Evolutionary conservation across 805 yeast genomes (phyloP).

Genomic region (Kodamaea jinghongensis): DNA sequence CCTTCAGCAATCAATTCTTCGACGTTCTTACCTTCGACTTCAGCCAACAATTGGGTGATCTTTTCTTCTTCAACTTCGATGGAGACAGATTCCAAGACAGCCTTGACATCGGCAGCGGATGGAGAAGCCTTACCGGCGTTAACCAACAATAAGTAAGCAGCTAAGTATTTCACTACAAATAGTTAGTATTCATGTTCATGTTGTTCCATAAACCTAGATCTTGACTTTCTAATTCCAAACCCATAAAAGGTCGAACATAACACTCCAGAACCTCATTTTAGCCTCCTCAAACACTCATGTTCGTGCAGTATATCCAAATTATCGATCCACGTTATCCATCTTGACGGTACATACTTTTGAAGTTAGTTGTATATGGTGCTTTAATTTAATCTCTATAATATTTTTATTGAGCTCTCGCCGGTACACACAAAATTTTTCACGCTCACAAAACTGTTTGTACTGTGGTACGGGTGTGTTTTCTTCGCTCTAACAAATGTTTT

Average conservation of each 20-base stretch:
- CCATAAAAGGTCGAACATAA: too few species aligned
- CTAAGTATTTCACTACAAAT: slow-evolving; percentile 41
- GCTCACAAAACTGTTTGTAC: not conserved
- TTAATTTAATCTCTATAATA: not conserved
- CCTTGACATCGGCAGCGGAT: slow-evolving; percentile 41
- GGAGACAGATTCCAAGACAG: slow-evolving; percentile 40
- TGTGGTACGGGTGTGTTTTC: not conserved
- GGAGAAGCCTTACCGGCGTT: slow-evolving; percentile 47
- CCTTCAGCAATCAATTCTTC: slow-evolving; percentile 38
- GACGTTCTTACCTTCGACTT: slow-evolving; percentile 34
- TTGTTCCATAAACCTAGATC: too few species aligned
- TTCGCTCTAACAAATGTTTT: not conserved
- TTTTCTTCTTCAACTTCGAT: slow-evolving; percentile 35
- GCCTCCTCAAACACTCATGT: too few species aligned
- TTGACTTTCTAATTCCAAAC: too few species aligned
- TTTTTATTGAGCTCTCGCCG: slow-evolving; percentile 4
- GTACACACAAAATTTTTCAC: slow-evolving; percentile 9
- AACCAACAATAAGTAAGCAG: slow-evolving; percentile 47
- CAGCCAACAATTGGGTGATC: slow-evolving; percentile 33
- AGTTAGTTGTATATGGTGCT: slow-evolving; percentile 6
- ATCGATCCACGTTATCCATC: not conserved
- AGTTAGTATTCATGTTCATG: slow-evolving; percentile 22
- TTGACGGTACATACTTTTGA: slow-evolving; percentile 9
- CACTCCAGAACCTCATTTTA: too few species aligned
- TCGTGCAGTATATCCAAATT: too few species aligned